Percentiles rank a stretch among this genome's conserved stretches.
Conservation (phyloP, 2,329 filamentous ascomycete genomes). For the Boeremia lycopersici region DNA sequence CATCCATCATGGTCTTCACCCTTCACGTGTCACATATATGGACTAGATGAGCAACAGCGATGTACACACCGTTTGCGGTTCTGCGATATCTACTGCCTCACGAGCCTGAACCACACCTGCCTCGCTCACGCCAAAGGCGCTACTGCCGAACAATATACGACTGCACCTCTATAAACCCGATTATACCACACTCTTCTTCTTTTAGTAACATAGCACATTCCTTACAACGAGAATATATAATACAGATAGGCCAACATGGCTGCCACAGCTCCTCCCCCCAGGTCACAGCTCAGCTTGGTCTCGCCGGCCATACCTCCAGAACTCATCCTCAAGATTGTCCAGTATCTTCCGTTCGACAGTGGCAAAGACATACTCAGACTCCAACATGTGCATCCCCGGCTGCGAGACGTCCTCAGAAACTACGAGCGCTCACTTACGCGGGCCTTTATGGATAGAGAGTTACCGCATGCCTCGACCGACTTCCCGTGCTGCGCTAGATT, state of each 20-base stretch:
- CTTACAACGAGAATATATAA: neutral
- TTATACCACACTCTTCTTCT: neutral
- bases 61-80: neutral
- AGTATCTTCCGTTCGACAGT: constrained; percentile 33
- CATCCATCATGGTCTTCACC: constrained; percentile 39
- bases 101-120: neutral
- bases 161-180: neutral
- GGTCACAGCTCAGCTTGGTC: constrained; percentile 16
- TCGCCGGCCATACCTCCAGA: constrained; percentile 33
- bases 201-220: constrained; percentile 1
- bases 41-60: constrained; percentile 1
- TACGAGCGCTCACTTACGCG: constrained; percentile 37
- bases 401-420: constrained; percentile 25
- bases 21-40: constrained; percentile 10
- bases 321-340: constrained; percentile 34
- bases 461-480: constrained; percentile 36
- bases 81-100: neutral
- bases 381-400: constrained; percentile 23
- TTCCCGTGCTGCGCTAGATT: constrained; percentile 25
- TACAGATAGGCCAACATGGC: constrained; percentile 15
- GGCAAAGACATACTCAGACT: constrained; percentile 28
- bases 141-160: constrained; percentile 1
- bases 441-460: constrained; percentile 30
- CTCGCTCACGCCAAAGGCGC: constrained; percentile 5
- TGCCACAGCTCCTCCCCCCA: neutral